These are phyloP conservation scores for Exidia glandulosa DNA, from an alignment of 768 basidiomycete genomes.

Conservation along the genomic window DNA sequence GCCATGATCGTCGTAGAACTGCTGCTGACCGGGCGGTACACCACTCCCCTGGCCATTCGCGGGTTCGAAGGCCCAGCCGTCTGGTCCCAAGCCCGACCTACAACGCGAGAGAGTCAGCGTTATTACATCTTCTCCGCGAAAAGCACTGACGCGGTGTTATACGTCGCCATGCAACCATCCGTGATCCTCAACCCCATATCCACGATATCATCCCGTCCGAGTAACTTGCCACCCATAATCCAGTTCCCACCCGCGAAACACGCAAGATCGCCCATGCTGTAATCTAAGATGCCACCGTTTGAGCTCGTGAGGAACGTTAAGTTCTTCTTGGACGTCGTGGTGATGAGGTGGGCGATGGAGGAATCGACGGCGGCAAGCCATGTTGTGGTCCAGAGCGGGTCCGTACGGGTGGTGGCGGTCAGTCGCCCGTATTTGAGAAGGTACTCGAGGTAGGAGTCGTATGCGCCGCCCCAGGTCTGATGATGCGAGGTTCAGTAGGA, in stretches of 20 bases:
- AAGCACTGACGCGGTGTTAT: conserved; percentile 48
- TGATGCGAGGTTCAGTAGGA: background rate
- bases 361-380: conserved; percentile 66
- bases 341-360: conserved; percentile 42
- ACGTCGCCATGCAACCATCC: conserved; percentile 76
- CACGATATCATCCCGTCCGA: conserved; percentile 63
- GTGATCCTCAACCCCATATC: conserved; percentile 47
- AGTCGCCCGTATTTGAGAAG: conserved; percentile 62
- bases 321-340: conserved; percentile 57
- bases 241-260: conserved; percentile 73
- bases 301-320: conserved; percentile 52
- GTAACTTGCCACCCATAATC: conserved; percentile 55
- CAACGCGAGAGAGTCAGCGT: background rate
- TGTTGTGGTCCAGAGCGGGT: conserved; percentile 50
- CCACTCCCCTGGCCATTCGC: conserved; percentile 34
- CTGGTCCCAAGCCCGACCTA: conserved; percentile 71
- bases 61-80: conserved; percentile 35
- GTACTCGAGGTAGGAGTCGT: conserved; percentile 71
- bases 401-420: conserved; percentile 43
- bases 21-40: conserved; percentile 26
- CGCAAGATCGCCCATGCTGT: conserved; percentile 48
- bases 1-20: conserved; percentile 51
- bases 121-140: background rate
- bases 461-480: conserved; percentile 55
- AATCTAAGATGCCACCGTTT: conserved; percentile 32